Evolutionary conservation across 495 filamentous ascomycete species (phyloP), one percentile per base, ranked within the genome.

Genomic region (Aspergillus diversus): DNA sequence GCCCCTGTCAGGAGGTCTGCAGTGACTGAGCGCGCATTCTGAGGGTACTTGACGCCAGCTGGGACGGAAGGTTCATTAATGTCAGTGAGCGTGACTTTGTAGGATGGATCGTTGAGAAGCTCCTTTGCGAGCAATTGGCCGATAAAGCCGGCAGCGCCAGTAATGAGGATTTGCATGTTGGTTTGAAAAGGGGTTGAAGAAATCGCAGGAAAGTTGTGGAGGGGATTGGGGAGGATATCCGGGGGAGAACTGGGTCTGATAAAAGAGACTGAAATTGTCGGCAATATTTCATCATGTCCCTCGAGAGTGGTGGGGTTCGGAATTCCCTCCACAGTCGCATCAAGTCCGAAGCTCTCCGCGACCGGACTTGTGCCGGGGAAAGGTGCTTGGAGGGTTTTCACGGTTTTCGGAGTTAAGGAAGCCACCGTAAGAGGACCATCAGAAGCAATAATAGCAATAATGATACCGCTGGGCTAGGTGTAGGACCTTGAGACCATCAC

Each of bases 111-210:
- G 57, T 83, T 75, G 34, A 90, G 80, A 8, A 90, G 82, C 52
- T 83, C 84, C 63, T 76, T 69, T 8, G 86, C 85, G 59, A 91
- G 80, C 35, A 87, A 77, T 65, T 89, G 85, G 63, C 88, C 88
- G 74, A 91, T 83, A 69, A 90, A 87, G 6, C 88, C 88, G 59
- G 83, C 86, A 16, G 84, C 88, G 64, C 88, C 88, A 57, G 87
- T 90, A 71, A 90, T 85, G 74, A 90, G 84, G 68, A 90, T 82
- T 60, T 84, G 81, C 77, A 86, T 86, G 64, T 16, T 70, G 58
- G 13, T 2, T 39, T 5, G 9, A 27, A 27, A 27, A 27, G 21
- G 21, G 21, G 21, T 27, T 27, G 21, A 27, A 27, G 21, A 27
- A 27, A 27, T 27, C 21, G 2, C 21, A 9, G 35, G 48, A 7